phyloP scores from a whole-genome alignment of 1,284 basidiomycete genomes.

The Rhizoctonia solani region DNA sequence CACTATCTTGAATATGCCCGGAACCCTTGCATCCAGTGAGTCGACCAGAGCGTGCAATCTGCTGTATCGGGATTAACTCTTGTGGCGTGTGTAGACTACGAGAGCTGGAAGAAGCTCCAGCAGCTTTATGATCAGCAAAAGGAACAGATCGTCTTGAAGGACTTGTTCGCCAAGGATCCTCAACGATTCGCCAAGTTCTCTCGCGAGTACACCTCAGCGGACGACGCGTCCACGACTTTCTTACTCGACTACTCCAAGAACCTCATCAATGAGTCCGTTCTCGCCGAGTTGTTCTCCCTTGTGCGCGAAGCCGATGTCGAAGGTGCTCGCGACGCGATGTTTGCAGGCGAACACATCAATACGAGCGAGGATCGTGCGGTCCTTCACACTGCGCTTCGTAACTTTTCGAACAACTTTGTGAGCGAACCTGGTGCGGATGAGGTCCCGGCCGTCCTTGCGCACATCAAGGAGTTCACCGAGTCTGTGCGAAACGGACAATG shows the following conservation, averaged over 20 bases:
- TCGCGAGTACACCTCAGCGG: slow-evolving; percentile 69
- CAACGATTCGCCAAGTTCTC: slow-evolving; percentile 86
- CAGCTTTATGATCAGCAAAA: slow-evolving; percentile 77
- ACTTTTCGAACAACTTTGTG: slow-evolving; percentile 75
- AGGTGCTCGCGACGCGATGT: slow-evolving; percentile 89
- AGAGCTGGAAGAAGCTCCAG: slow-evolving; percentile 91
- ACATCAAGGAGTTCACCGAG: slow-evolving; percentile 91
- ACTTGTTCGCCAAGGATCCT: slow-evolving; percentile 90
- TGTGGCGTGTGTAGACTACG: slow-evolving; percentile 63
- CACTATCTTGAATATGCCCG: slow-evolving; percentile 36
- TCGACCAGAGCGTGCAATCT: no score
- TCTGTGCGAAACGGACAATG: slow-evolving; percentile 83
- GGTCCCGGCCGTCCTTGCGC: slow-evolving; percentile 81
- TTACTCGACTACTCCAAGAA: slow-evolving; percentile 98
- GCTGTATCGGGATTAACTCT: neutral
- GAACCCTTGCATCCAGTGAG: slow-evolving; percentile 40
- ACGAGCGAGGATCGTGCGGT: slow-evolving; percentile 97
- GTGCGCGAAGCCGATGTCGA: slow-evolving; percentile 88
- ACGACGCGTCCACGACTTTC: slow-evolving; percentile 71
- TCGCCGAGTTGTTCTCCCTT: slow-evolving; percentile 75
- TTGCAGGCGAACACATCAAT: slow-evolving; percentile 95
- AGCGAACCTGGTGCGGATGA: slow-evolving; percentile 81
- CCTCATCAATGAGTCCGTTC: slow-evolving; percentile 85
- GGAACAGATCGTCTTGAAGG: slow-evolving; percentile 79
- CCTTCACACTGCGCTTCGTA: slow-evolving; percentile 91